Percentiles rank a stretch among this genome's conserved stretches.
phyloP scores from a whole-genome alignment of 345 rosid genomes.

The Carallia pectinifolia region DNA sequence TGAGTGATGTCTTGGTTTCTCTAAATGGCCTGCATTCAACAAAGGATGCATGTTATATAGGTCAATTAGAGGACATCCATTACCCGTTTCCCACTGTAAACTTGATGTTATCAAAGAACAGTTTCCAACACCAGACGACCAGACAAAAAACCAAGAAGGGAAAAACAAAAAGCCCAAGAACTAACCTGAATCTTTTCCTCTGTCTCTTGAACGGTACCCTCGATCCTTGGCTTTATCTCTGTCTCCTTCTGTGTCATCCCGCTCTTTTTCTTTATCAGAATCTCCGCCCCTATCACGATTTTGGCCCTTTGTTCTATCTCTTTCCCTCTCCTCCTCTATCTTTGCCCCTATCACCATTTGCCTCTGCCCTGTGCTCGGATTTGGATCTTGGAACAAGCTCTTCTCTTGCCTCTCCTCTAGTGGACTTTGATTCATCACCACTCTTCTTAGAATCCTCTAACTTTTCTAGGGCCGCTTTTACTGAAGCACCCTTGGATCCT shows the following conservation, averaged over 20 bases:
- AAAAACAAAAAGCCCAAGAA: neutral
- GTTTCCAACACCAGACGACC: too few relatives aligned
- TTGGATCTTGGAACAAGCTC: slow-evolving; percentile 43
- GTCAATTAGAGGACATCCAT: neutral
- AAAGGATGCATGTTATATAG: neutral
- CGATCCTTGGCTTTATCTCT: slow-evolving; percentile 70
- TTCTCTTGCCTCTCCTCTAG: slow-evolving; percentile 49
- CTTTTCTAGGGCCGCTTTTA: slow-evolving; percentile 45
- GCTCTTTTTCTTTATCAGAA: slow-evolving; percentile 72
- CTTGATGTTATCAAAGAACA: neutral
- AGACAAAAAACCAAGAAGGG: neutral
- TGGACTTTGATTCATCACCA: slow-evolving; percentile 54
- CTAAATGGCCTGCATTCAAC: slow-evolving; percentile 42
- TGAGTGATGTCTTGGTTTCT: slow-evolving; percentile 70
- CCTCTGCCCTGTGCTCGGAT: slow-evolving; percentile 51
- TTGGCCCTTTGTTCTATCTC: slow-evolving; percentile 45
- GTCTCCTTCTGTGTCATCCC: slow-evolving; percentile 57
- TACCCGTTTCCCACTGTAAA: slow-evolving; percentile 11
- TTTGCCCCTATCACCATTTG: slow-evolving; percentile 52
- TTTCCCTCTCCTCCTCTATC: slow-evolving; percentile 60
- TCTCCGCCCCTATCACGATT: slow-evolving; percentile 75
- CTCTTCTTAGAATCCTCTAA: slow-evolving; percentile 60
- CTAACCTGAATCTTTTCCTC: slow-evolving; percentile 66
- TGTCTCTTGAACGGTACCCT: slow-evolving; percentile 64
- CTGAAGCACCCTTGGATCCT: slow-evolving; percentile 44